Evolutionary conservation across 2,329 filamentous ascomycete species (phyloP), one percentile per base, ranked within the genome.

Genomic region (Rugonectria rugulosa): DNA sequence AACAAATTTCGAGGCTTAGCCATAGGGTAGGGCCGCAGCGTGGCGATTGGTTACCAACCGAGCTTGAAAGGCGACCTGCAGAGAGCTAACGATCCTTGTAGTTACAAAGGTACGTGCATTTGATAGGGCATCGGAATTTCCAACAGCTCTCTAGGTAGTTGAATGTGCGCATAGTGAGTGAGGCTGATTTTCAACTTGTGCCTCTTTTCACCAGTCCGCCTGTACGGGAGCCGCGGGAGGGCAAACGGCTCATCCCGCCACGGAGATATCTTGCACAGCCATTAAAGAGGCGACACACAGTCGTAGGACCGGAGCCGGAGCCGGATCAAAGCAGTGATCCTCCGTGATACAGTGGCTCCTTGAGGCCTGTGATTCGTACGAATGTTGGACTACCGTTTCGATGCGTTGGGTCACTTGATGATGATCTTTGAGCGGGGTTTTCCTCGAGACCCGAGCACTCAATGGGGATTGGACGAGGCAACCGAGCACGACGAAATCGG

Each of bases 181-280:
- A 31, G 15, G 41, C 26, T 44, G 26, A 27, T 42, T 41, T 24
- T 9, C 14, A 12, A 15, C 10, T 24, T 44, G 10, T n/a, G 26
- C 20, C 27, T 21, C 20, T 34, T 8, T 45, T 11, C 32, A 41
- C 40, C 11, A 52, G 20, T 32, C n/a, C 32, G 49, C 14, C 49
- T 40, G n/a, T 43, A 37, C 48, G 31, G 48, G 48, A 51, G 31
- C 6, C 38, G 37, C 24, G 34, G 47, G 31, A 38, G 36, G 49
- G n/a, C 41, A 23, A n/a, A 42, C 50, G 51, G 51, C 27, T 8
- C 51, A 42, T 47, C 51, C 51, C 51, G 43, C 37, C 36, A 37
- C 21, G 36, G 20, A 43, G n/a, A n/a, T 14, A 31, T 44, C 24
- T 50, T n/a, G n/a, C n/a, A n/a, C n/a, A n/a, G n/a, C n/a, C 21